Evolutionary conservation across 768 basidiomycete species (phyloP), one percentile per base, ranked within the genome.

Genomic region (Stropharia rugosoannulata): DNA sequence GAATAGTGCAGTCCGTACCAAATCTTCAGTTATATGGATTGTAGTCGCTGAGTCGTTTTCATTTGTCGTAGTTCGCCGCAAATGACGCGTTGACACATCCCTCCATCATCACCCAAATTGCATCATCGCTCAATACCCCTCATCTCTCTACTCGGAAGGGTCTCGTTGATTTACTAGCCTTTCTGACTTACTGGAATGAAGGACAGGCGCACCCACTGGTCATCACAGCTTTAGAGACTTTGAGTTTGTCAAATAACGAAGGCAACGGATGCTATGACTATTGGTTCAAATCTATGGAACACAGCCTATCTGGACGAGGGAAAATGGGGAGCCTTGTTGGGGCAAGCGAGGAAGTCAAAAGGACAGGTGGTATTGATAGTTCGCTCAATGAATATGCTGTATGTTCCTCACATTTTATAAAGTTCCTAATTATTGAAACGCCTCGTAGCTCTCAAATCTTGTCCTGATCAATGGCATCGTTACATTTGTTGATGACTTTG

Each of bases 241-340:
- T 94, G 37, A 93, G 90, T 67, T 68, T 78, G 22, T 72, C 82
- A 4, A 91, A 92, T 59, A 82, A 81, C 45, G 82, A 81, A 48
- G 73, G 77, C 12, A 76, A 77, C 18, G 81, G 83, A 32, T 82
- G 76, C 51, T 98, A 93, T 68, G 86, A 86, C 58, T 94, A 84
- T 63, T 98, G 94, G 95, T 91, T 98, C 66, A 87, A 85, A 62
- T 87, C 86, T 0, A 75, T 96, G 59, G 89, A 93, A 61, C 72
- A 74, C 25, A 83, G 83, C 2, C 77, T 98, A 15, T 80, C 85
- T 45, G 95, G 95, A 2, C 77, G 94, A 54, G 96, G 96, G 1
- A 89, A 87, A 68, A 95, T 98, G 93, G 96, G 96, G 1, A 97
- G 91, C 67, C 70, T 91, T 39, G 96, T 99, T 7, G 97, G 97